Conservation (phyloP, 169 alveolate species). For the Plasmodium gaboni region DNA sequence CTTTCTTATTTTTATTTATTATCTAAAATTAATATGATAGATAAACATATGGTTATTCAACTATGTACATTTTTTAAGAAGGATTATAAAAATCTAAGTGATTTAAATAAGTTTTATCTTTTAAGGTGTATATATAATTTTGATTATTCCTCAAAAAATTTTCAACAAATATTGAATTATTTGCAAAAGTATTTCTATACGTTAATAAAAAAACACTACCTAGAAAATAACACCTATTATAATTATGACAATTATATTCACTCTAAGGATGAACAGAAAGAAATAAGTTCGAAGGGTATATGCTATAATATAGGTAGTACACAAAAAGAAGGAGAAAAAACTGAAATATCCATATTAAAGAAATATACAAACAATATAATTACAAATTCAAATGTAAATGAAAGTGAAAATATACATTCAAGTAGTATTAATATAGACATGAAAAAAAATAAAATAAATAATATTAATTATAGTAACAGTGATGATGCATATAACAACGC, state of each 20-base stretch:
- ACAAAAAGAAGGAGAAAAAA: background rate
- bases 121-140: constrained; percentile 35
- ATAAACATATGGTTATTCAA: constrained; percentile 33
- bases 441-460: background rate
- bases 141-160: constrained; percentile 25
- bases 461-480: background rate
- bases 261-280: no score
- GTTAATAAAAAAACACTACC: constrained; percentile 4
- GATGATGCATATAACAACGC: background rate
- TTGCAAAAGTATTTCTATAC: constrained; percentile 23
- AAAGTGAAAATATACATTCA: background rate
- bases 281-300: no score
- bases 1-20: constrained; percentile 20
- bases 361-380: background rate
- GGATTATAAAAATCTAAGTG: constrained; percentile 9
- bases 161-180: constrained; percentile 38
- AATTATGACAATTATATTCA: no score
- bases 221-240: background rate
- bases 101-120: constrained; percentile 28
- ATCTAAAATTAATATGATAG: constrained; percentile 31
- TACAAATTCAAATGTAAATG: background rate
- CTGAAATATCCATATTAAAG: background rate
- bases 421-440: background rate
- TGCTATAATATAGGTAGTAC: background rate
- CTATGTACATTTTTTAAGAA: constrained; percentile 7